Evolutionary conservation across 805 yeast species (phyloP).

Genomic region (Wickerhamiella allomyrinae): DNA sequence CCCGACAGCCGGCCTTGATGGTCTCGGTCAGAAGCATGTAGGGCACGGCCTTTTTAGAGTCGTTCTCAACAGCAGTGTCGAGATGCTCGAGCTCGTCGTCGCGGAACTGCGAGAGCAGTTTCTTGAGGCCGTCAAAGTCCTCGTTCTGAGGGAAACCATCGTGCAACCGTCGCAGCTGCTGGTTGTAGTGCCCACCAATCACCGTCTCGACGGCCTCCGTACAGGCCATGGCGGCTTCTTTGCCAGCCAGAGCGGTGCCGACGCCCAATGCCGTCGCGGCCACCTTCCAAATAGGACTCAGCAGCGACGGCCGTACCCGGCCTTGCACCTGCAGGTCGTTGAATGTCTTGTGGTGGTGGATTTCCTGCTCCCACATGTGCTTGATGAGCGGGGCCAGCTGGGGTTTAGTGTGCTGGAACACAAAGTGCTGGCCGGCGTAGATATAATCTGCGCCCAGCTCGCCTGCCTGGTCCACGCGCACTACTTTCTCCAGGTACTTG

Average conservation of each 20-base stretch:
- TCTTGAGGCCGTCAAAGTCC: conserved; percentile 41
- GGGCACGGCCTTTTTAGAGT: conserved; percentile 86
- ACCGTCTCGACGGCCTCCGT: conserved; percentile 98
- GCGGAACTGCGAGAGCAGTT: conserved; percentile 58
- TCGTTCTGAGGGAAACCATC: conserved; percentile 52
- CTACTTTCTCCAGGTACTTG: conserved; percentile 21
- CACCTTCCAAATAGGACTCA: conserved; percentile 85
- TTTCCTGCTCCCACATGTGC: conserved; percentile 98
- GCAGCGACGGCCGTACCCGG: conserved; percentile 77
- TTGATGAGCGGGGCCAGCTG: conserved; percentile 62
- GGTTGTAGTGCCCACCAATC: conserved; percentile 90
- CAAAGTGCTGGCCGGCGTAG: conserved; percentile 78
- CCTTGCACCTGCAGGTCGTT: conserved; percentile 58
- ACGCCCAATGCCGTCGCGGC: conserved; percentile 84
- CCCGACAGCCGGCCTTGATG: conserved; percentile 66
- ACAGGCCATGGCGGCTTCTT: conserved; percentile 98
- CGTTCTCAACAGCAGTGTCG: conserved; percentile 83
- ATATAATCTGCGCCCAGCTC: conserved; percentile 92
- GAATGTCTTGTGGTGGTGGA: conserved; percentile 79
- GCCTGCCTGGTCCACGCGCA: conserved; percentile 96
- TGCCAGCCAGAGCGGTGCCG: conserved; percentile 72
- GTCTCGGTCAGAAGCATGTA: conserved; percentile 78
- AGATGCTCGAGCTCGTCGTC: conserved; percentile 93
- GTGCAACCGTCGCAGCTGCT: conserved; percentile 64
- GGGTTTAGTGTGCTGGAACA: conserved; percentile 56